Evolutionary conservation across 768 basidiomycete species (phyloP).

Genomic region (Tylopilus plumbeoviolaceoides): DNA sequence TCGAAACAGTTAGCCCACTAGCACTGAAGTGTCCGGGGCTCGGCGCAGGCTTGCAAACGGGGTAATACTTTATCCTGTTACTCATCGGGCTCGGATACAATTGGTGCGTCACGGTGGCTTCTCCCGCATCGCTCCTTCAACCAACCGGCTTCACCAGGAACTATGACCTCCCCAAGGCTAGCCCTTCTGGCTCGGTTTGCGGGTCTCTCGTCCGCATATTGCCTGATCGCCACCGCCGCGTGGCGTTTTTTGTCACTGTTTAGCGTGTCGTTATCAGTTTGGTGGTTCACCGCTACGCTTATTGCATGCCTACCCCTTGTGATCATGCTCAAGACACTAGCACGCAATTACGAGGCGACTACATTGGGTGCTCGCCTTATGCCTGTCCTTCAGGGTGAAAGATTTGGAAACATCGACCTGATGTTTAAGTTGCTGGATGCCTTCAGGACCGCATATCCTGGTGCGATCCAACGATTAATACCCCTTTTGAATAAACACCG

Average conservation of each 20-base stretch:
- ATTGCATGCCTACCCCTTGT: conserved; percentile 33
- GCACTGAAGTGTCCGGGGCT: too few relatives aligned
- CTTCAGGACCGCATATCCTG: conserved; percentile 45
- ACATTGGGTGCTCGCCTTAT: conserved; percentile 44
- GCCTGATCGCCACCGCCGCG: background rate
- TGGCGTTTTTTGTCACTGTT: conserved; percentile 10
- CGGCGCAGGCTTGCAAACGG: too few relatives aligned
- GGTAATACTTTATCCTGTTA: too few relatives aligned
- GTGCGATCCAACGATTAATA: conserved; percentile 28
- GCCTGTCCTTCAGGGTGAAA: conserved; percentile 35
- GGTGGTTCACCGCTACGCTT: conserved; percentile 33
- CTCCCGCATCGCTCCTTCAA: background rate
- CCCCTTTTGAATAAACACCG: background rate
- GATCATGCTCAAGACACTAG: conserved; percentile 26
- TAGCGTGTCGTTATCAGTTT: conserved; percentile 32
- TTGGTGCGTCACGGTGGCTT: too few relatives aligned
- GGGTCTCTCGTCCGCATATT: background rate
- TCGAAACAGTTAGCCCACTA: too few relatives aligned
- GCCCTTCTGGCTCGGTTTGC: conserved; percentile 5
- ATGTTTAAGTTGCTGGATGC: conserved; percentile 33
- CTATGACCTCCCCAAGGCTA: conserved; percentile 14
- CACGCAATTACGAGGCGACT: conserved; percentile 36
- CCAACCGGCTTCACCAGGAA: background rate
- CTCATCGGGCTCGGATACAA: too few relatives aligned
- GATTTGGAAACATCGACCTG: conserved; percentile 45